Conservation (phyloP, 1,284 basidiomycete genomes). For the Boletus austroedulis region DNA sequence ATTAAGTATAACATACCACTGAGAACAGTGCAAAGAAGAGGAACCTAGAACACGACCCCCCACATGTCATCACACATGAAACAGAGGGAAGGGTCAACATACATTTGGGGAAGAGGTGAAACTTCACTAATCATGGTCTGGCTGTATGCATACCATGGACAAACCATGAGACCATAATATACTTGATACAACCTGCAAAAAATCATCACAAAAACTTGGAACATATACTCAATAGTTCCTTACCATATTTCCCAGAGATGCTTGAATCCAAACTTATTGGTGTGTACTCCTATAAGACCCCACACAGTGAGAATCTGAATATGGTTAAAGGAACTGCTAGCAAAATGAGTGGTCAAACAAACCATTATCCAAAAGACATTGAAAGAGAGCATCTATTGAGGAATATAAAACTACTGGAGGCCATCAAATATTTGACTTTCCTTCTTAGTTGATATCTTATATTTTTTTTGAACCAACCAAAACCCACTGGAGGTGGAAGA, state of each 20-base stretch:
- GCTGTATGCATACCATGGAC: conserved; percentile 82
- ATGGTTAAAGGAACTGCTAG: neutral
- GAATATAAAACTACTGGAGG: neutral
- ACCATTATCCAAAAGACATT: conserved; percentile 74
- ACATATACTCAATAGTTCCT: conserved; percentile 4
- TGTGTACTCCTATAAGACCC: conserved; percentile 77
- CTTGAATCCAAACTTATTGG: conserved; percentile 74
- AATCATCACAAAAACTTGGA: neutral
- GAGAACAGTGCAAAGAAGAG: conserved; percentile 78
- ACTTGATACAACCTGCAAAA: conserved; percentile 59
- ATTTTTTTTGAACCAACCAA: conserved; percentile 77
- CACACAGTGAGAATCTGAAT: conserved; percentile 64
- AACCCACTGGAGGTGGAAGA: conserved; percentile 48
- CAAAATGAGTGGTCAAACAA: conserved; percentile 16
- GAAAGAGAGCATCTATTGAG: conserved; percentile 61
- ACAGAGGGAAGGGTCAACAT: conserved; percentile 12
- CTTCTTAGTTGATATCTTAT: conserved; percentile 67
- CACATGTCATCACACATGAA: neutral
- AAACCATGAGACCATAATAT: conserved; percentile 75
- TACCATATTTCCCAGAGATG: conserved; percentile 81
- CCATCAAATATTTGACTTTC: conserved; percentile 35
- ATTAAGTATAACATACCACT: conserved; percentile 41
- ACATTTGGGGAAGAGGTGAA: conserved; percentile 72
- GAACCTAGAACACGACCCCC: conserved; percentile 51
- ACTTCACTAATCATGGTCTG: conserved; percentile 86